Base-by-base conservation (phyloP, 2,329 filamentous ascomycete species). In the Canariomyces notabilis region DNA sequence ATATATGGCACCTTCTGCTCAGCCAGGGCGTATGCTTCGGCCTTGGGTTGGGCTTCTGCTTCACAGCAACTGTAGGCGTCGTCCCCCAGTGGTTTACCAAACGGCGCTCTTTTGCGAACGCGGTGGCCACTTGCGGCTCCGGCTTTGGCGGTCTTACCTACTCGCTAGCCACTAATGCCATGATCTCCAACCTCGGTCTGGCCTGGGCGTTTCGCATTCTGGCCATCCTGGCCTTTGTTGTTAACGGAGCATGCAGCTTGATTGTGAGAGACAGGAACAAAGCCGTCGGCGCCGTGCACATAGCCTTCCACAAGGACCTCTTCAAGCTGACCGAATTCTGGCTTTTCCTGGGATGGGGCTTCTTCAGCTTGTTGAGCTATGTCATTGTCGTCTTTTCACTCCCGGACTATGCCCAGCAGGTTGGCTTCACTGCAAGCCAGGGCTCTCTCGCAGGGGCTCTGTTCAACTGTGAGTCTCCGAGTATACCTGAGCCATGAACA, bases 1-100 rank as follows among this genome's bases (percentile, higher is more conserved):
- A 78, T 46, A 82, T 87, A 47, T 90, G 85, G 83, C 86, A 91
- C 29, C 72, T 93, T 1, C 82, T 89, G 47, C 73, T 91, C 0
- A 78, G 75, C 5, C 87, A 91, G 60, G 87, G 87, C 4, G 59
- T 90, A 2, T 78, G 81, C 44, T 90, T 91, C 52, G 87, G 87
- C n/a, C 63, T 83, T 18, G 87, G 86, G 3, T 83, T 91, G 75
- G 87, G 87, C 0, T 83, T 90, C 47, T 69, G 84, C 8, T 91
- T 89, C 60, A 84, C 85, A 0, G 78, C 79, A 1, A 79, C 74
- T 4, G 82, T 85, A 3, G 78, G 77, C 26, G 76, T 89, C 9
- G 72, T 85, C 0, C 77, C 85, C 2, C 85, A 89, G 61, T 89
- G 85, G 85, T 90, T 90, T 59, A 77, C 72, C 8, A 81, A 77